These are phyloP conservation scores for Euphorbia corollata DNA, from an alignment of 441 rosid species.

Conservation along the genomic window DNA sequence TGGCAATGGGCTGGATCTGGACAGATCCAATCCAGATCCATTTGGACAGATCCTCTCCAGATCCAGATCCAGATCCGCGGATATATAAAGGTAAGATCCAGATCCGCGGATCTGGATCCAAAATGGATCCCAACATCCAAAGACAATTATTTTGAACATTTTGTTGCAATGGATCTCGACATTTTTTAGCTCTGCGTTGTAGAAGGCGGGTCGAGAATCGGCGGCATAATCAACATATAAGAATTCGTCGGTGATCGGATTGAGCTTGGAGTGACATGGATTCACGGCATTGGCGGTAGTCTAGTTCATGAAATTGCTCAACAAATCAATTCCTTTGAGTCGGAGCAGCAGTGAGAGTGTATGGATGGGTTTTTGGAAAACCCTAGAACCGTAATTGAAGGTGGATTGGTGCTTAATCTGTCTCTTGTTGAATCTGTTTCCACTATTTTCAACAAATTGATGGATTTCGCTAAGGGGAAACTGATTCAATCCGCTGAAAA, in stretches of 20 bases:
- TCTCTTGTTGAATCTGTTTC: conserved; percentile 46
- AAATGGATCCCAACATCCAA: too few relatives aligned
- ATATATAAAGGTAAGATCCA: too few relatives aligned
- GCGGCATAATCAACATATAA: conserved; percentile 83
- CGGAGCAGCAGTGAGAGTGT: conserved; percentile 90
- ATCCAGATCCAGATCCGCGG: too few relatives aligned
- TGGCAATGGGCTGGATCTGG: too few relatives aligned
- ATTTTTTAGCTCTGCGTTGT: conserved; percentile 72
- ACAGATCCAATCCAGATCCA: too few relatives aligned
- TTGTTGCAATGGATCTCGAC: too few relatives aligned
- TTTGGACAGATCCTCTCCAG: too few relatives aligned
- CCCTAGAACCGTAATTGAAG: conserved; percentile 57
- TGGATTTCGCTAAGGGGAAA: conserved; percentile 76
- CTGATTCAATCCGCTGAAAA: conserved; percentile 19
- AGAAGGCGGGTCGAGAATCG: conserved; percentile 84
- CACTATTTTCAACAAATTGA: conserved; percentile 55
- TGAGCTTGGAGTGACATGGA: conserved; percentile 98
- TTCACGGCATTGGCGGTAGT: conserved; percentile 94
- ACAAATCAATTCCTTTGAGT: conserved; percentile 49
- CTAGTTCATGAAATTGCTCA: conserved; percentile 69
- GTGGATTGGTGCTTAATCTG: conserved; percentile 52
- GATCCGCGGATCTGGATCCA: too few relatives aligned
- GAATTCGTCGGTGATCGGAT: conserved; percentile 80
- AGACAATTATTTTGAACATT: too few relatives aligned
- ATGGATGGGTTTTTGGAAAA: conserved; percentile 66